phyloP scores from a whole-genome alignment of 192 early-diverging fungal species.

The Backusella circina region DNA sequence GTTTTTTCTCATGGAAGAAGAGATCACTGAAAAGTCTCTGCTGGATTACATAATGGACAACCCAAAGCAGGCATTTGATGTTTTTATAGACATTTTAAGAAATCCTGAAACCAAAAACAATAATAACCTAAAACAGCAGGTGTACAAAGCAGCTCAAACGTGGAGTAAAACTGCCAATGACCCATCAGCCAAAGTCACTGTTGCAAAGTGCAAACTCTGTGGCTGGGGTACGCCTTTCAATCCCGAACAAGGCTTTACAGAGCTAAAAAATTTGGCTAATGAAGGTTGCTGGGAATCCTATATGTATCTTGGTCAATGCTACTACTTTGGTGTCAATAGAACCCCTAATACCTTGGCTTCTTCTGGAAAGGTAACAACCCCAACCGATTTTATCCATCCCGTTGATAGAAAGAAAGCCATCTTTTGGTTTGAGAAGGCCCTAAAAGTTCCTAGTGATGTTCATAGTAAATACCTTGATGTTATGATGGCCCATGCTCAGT shows the following conservation, averaged over 20 bases:
- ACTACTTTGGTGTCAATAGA: constrained; percentile 18
- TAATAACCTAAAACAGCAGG: constrained; percentile 6
- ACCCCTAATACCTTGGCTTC: background rate
- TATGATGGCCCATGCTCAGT: constrained; percentile 22
- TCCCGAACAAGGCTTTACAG: constrained; percentile 17
- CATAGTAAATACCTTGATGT: background rate
- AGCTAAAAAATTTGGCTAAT: constrained; percentile 14
- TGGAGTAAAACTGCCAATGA: constrained; percentile 6
- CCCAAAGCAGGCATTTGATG: background rate
- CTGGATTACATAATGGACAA: background rate
- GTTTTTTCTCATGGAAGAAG: background rate
- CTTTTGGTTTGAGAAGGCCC: constrained; percentile 24
- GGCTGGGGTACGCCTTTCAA: constrained; percentile 30
- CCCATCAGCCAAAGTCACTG: constrained; percentile 19
- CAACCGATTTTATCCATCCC: constrained; percentile 2
- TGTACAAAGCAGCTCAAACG: background rate
- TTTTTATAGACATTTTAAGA: background rate
- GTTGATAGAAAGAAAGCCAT: constrained; percentile 21
- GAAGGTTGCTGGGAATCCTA: constrained; percentile 24
- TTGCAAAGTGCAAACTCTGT: constrained; percentile 28
- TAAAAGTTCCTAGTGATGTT: background rate
- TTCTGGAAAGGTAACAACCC: background rate
- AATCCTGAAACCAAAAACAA: background rate
- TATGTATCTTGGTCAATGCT: constrained; percentile 30
- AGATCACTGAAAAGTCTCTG: background rate